Evolutionary conservation across 192 early-diverging fungal species (phyloP), one percentile per base, ranked within the genome.

Genomic region (Coemansia pectinata): DNA sequence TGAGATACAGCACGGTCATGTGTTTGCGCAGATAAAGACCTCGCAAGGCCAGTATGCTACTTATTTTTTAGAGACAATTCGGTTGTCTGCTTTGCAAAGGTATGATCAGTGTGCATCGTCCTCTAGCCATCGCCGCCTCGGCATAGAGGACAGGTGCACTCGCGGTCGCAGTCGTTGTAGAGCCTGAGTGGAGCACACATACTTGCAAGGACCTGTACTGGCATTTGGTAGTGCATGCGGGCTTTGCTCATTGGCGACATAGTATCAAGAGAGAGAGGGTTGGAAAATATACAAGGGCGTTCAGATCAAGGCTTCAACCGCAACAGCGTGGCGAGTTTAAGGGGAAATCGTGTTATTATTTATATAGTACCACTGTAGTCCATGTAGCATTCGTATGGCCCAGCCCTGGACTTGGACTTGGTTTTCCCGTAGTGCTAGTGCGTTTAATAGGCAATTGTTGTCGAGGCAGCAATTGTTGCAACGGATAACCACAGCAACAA

Each of bases 61-160:
- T 27, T 27, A n/a, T 40, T 58, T 60, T 58, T 58, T 34, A 33
- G 31, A 34, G 11, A 29, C 29, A 12, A 34, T 33, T 58, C 8
- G 29, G 17, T 34, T 33, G 52, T 27, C 12, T 33, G 55, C 5
- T 31, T 31, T 17, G 11, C 15, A 58, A 34, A 4, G 29, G 29
- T 11, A 6, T 17, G 29, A 33, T 14, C 25, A 25, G 27, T 5
- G 55, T 7, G 6, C 15, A 12, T 14, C 15, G 1, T 9, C 3
- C 40, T 15, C 62, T 74, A 65, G 21, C 69, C 62, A 47, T 53
- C 48, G 19, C 62, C 63, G 9, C 75, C 75, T 38, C 62, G 68
- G 45, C 70, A 77, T 11, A 77, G 63, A 36, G 75, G 62, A 45
- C 75, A 77, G 31, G 69, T 77, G 44, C 75, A 77, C 38, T 77